Conservation (phyloP, 202 grass and related monocot genomes). For the Musa balbisiana region DNA sequence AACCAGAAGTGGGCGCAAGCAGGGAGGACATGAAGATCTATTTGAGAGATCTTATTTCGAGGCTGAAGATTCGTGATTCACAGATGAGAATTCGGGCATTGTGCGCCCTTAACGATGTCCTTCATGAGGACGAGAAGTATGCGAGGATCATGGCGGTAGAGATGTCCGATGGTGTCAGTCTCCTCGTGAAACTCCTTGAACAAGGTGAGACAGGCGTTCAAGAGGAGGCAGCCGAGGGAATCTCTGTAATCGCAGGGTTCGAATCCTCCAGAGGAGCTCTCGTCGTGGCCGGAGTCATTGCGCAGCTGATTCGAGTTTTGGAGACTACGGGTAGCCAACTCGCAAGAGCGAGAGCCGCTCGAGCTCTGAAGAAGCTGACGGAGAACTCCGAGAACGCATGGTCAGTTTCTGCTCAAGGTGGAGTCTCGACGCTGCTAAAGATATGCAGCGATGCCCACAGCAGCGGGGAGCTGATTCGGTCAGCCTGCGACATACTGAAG, state of each 20-base stretch:
- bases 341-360: conserved; percentile 45
- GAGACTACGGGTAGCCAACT: conserved; percentile 31
- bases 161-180: conserved; percentile 41
- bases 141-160: conserved; percentile 44
- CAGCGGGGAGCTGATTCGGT: conserved; percentile 39
- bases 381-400: conserved; percentile 90
- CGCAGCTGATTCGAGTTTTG: conserved; percentile 57
- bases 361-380: conserved; percentile 62
- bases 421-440: conserved; percentile 51
- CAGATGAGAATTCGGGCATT: conserved; percentile 41
- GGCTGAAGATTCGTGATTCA: conserved; percentile 48
- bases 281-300: conserved; percentile 47
- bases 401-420: conserved; percentile 79
- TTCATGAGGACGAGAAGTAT: conserved; percentile 54
- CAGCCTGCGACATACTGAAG: conserved; percentile 52
- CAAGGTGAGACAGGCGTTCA: conserved; percentile 32
- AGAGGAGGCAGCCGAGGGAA: conserved; percentile 55
- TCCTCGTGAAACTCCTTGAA: conserved; percentile 66
- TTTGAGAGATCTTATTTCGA: conserved; percentile 57
- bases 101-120: conserved; percentile 45
- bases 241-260: conserved; percentile 36
- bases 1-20: conserved; percentile 39
- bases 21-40: conserved; percentile 63
- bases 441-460: conserved; percentile 28
- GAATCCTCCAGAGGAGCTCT: conserved; percentile 51